Base-by-base conservation (phyloP, 1,284 basidiomycete genomes). In the Boletus hoseneyae region DNA sequence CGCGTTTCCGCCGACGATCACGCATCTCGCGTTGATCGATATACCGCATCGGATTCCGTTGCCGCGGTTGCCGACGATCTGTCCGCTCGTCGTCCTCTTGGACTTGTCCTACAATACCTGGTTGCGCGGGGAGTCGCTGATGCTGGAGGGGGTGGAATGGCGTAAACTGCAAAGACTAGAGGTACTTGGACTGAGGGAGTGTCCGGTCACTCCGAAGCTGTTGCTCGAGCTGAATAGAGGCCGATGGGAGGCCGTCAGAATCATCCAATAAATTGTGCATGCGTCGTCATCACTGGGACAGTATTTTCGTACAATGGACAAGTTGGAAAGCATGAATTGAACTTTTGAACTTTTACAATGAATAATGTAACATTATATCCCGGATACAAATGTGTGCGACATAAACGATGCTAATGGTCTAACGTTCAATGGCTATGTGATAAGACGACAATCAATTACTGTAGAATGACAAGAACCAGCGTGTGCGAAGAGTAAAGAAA, bases 21-120 rank as follows among this genome's bases (percentile, higher is more conserved):
- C 81, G 1, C 75, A 73, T 39, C 69, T 87, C 25, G 78, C 75
- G 7, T 72, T 87, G 27, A 59, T 86, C 54, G 68, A 76, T 41
- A 58, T 81, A 10, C 66, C 72, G 0, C 52, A 64, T 8, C 64
- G 67, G 0, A 63, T 80, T 18, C 70, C 78, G 3, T 57, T 88
- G 15, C 74, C 81, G 54, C 73, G 80, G 48, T 64, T 88, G 21
- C 78, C 83, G 1, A 66, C 64, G 7, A 62, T 78, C n/a, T 86
- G 82, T 57, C 85, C 85, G 0, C 62, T 83, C 19, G 64, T 88
- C n/a, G 69, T 75, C 29, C 58, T 82, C 19, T 64, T 88, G 35
- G 85, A 88, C 60, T 63, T 88, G 23, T 87, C 85, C 1, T 85
- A 77, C 60, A 88, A 87, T 55, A 47, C 52, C 2, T 88, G 86